Base-by-base conservation (phyloP, 192 early-diverging fungal genomes). In the Rhizoclosmatium globosum region DNA sequence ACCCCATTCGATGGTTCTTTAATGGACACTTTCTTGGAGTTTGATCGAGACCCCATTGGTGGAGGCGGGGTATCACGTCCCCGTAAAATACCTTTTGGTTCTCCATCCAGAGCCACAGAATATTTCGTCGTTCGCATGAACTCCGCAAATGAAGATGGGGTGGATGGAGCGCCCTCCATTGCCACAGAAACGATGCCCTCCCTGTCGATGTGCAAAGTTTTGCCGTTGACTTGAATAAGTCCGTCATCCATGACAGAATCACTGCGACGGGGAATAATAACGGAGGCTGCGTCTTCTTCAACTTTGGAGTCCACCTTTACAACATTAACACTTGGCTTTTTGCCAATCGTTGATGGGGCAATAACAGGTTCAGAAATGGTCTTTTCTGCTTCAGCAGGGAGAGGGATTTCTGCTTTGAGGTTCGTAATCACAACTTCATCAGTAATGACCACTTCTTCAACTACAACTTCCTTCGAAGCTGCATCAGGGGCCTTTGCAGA, bases 241-340 rank as follows among this genome's bases (percentile, higher is more conserved):
- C 72, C 72, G 19, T 74, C 72, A 62, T 74, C 72, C 42, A 62
- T 39, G n/a, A 31, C 46, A 2, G 72, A 74, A 74, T 74, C 72
- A 31, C 39, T 39, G 17, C 72, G 72, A 21, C 61, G 21, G 15
- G 72, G 72, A 62, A 74, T 74, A 11, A n/a, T 41, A 23, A 74
- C 19, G 2, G 47, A 31, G 31, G 31, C 31, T 31, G 31, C 41
- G 64, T 39, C 39, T 42, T 15, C 19, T 65, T 17, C 17, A 58
- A n/a, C 21, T 17, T 4, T 58, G 17, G 57, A 4, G 57, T 17
- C 57, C 21, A n/a, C 19, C 19, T 58, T 21, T 4, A 58, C 17
- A 21, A 21, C 57, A n/a, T 17, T 17, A 58, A 58, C 57, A 58
- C 21, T 58, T 58, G 57, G 6, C 57, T 2, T 17, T 17, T 57